phyloP scores from a whole-genome alignment of 768 basidiomycete genomes.

The Clathrus columnatus region DNA sequence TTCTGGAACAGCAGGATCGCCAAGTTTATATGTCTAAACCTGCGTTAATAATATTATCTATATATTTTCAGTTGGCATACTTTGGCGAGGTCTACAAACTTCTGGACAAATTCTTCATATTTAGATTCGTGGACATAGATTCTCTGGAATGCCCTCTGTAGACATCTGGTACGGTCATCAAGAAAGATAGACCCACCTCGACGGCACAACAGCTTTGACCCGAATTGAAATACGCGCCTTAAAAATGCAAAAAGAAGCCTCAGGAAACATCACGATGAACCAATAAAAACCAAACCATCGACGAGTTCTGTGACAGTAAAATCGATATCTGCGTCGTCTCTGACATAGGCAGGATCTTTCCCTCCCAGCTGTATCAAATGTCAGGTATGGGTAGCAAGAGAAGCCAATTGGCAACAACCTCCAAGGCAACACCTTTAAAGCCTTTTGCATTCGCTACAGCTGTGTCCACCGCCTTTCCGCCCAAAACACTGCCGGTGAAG shows the following conservation, averaged over 20 bases:
- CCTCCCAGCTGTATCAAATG: conserved; percentile 64
- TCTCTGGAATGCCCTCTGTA: conserved; percentile 36
- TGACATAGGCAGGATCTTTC: conserved; percentile 95
- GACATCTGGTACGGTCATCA: neutral
- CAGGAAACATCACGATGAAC: neutral
- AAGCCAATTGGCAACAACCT: conserved; percentile 36
- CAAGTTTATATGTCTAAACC: conserved; percentile 67
- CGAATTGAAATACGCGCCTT: conserved; percentile 92
- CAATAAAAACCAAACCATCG: conserved; percentile 50
- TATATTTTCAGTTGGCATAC: conserved; percentile 23
- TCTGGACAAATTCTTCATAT: conserved; percentile 70
- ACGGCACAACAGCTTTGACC: conserved; percentile 95
- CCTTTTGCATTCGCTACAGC: conserved; percentile 55
- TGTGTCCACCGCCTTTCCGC: conserved; percentile 64
- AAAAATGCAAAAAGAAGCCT: neutral
- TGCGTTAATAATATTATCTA: neutral
- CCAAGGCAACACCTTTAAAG: conserved; percentile 84
- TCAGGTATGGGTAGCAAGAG: neutral
- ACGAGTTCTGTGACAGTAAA: conserved; percentile 83
- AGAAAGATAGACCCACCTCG: conserved; percentile 45
- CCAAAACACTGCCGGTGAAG: conserved; percentile 85
- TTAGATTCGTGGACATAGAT: conserved; percentile 88
- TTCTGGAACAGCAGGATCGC: conserved; percentile 66
- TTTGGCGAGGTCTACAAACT: conserved; percentile 68
- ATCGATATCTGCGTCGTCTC: conserved; percentile 74